These are phyloP conservation scores for Pythium dissotocum DNA, from an alignment of 352 stramenopile species.

Conservation along the genomic window DNA sequence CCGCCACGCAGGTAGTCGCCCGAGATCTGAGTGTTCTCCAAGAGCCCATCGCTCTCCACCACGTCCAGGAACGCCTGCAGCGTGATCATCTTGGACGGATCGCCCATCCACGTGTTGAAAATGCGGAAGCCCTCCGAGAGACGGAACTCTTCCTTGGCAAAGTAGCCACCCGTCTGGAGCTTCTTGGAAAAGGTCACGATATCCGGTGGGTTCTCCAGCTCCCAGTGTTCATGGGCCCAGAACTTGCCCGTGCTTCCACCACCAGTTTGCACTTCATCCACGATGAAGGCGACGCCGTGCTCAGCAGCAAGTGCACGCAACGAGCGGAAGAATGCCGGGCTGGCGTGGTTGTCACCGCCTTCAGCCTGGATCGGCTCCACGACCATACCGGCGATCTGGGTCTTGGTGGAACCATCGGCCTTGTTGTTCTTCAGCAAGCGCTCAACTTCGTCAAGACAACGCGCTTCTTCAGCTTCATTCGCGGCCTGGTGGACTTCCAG, in stretches of 20 bases:
- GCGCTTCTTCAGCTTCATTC: constrained; percentile 69
- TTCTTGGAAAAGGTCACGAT: constrained; percentile 89
- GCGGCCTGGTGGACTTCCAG: constrained; percentile 52
- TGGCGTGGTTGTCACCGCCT: constrained; percentile 80
- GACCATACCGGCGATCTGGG: constrained; percentile 72
- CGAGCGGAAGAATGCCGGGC: constrained; percentile 61
- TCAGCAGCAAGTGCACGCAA: constrained; percentile 58
- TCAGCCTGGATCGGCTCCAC: constrained; percentile 84
- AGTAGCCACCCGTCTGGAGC: constrained; percentile 83
- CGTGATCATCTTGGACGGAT: constrained; percentile 84
- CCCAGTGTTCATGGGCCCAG: constrained; percentile 85
- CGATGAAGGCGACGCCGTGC: constrained; percentile 76
- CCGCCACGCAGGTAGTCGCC: constrained; percentile 65
- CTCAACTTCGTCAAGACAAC: constrained; percentile 70
- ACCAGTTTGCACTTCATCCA: constrained; percentile 86
- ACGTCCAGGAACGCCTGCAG: constrained; percentile 75
- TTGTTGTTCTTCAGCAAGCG: constrained; percentile 47
- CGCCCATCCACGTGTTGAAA: constrained; percentile 90
- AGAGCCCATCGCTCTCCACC: constrained; percentile 52
- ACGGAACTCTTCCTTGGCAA: constrained; percentile 74
- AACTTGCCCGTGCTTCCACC: constrained; percentile 83
- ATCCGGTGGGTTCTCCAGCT: constrained; percentile 70
- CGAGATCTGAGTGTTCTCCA: constrained; percentile 77
- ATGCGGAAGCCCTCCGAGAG: constrained; percentile 75
- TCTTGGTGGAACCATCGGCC: constrained; percentile 26